phyloP scores from a whole-genome alignment of 2,329 filamentous ascomycete species.

The Alternaria sp. region DNA sequence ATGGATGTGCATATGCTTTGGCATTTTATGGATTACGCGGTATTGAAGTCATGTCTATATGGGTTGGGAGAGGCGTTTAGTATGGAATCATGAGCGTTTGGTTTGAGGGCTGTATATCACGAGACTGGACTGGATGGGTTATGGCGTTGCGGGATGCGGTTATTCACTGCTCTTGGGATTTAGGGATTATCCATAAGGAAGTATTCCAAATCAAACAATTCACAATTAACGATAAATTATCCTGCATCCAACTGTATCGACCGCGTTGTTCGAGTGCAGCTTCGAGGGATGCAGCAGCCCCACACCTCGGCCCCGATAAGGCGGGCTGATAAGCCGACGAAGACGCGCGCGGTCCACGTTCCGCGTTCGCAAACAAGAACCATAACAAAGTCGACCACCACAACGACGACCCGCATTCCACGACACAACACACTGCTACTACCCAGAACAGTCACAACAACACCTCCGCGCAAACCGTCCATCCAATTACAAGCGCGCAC shows the following conservation, averaged over 20 bases:
- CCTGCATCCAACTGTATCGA: neutral
- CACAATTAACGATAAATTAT: neutral
- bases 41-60: neutral
- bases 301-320: constrained; percentile 25
- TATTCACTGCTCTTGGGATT: neutral
- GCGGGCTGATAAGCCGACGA: constrained; percentile 3
- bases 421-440: neutral
- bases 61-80: constrained; percentile 3
- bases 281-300: neutral
- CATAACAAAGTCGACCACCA: constrained; percentile 7
- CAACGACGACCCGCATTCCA: neutral
- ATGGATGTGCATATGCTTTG: neutral
- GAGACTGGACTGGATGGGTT: neutral
- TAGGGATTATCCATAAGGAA: neutral
- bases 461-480: neutral
- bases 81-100: neutral
- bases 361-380: constrained; percentile 22
- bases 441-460: neutral
- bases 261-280: neutral
- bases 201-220: neutral
- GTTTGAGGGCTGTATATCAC: neutral
- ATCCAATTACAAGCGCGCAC: neutral
- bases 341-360: constrained; percentile 23
- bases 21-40: neutral
- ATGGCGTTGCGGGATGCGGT: neutral